phyloP scores from a whole-genome alignment of 495 filamentous ascomycete species.

The Neurospora sp. region DNA sequence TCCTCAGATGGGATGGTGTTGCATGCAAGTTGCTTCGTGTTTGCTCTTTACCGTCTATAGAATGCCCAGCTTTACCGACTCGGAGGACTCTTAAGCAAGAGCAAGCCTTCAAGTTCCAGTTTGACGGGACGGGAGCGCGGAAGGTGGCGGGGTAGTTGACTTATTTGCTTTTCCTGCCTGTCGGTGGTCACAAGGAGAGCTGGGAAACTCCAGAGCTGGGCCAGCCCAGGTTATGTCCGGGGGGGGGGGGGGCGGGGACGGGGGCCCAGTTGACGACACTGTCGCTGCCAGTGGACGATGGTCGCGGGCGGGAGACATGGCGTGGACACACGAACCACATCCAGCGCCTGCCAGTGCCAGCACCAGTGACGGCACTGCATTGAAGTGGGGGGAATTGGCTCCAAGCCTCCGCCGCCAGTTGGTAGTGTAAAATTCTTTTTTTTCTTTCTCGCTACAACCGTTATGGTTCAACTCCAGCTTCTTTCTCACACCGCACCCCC shows the following conservation, averaged over 20 bases:
- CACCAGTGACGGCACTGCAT: neutral
- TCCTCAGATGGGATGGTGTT: neutral
- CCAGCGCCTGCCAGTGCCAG: neutral
- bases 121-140: neutral
- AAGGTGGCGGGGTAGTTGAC: conserved; percentile 11
- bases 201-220: neutral
- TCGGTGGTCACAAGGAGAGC: conserved; percentile 1
- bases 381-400: neutral
- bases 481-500: neutral
- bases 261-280: neutral
- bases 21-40: neutral
- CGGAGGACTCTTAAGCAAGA: neutral
- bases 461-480: neutral
- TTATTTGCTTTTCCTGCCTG: conserved; percentile 6
- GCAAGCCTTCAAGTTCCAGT: neutral
- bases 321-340: neutral
- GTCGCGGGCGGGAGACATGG: neutral
- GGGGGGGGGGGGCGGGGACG: neutral
- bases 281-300: neutral
- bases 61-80: neutral
- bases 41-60: neutral
- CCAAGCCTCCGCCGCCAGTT: conserved; percentile 2
- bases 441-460: neutral
- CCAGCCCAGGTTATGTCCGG: neutral
- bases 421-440: neutral